These are phyloP conservation scores for Lasiodiplodia citricola DNA, from an alignment of 2,329 filamentous ascomycete species.

Conservation along the genomic window DNA sequence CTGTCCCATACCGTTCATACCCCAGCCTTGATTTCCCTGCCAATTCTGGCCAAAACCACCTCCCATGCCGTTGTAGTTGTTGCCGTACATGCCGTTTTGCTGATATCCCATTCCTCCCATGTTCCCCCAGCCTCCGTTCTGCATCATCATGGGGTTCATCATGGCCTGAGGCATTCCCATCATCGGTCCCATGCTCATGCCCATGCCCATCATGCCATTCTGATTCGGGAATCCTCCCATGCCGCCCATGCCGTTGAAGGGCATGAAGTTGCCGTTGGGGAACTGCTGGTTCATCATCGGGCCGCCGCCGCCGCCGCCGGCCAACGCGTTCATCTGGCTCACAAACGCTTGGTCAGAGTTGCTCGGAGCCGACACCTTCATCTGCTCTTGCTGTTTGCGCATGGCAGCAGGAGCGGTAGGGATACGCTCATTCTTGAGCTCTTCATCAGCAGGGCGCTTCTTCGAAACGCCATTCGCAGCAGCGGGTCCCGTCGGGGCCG, in stretches of 20 bases:
- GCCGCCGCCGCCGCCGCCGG: slow-evolving; percentile 25
- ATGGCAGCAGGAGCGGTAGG: slow-evolving; percentile 53
- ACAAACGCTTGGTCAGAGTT: slow-evolving; percentile 48
- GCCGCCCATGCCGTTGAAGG: slow-evolving; percentile 43
- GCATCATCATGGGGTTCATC: slow-evolving; percentile 47
- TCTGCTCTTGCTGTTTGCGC: slow-evolving; percentile 44
- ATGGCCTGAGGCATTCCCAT: slow-evolving; percentile 51
- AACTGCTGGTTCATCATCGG: slow-evolving; percentile 26
- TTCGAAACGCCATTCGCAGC: slow-evolving; percentile 54
- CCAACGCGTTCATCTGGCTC: slow-evolving; percentile 52
- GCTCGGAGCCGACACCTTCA: slow-evolving; percentile 34
- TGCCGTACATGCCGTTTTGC: slow-evolving; percentile 44
- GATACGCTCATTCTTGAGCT: slow-evolving; percentile 53
- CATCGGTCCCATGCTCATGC: slow-evolving; percentile 50
- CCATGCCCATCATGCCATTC: slow-evolving; percentile 52
- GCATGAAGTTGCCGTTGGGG: slow-evolving; percentile 30
- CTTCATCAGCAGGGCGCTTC: slow-evolving; percentile 83
- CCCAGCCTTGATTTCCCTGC: slow-evolving; percentile 27
- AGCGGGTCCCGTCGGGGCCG: slow-evolving; percentile 28
- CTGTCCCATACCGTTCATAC: slow-evolving; percentile 27
- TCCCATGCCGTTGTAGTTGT: slow-evolving; percentile 47
- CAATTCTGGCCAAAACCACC: slow-evolving; percentile 43
- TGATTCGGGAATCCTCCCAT: slow-evolving; percentile 52
- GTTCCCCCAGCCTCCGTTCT: slow-evolving; percentile 32
- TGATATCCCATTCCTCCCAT: slow-evolving; percentile 43